phyloP scores from a whole-genome alignment of 2,329 filamentous ascomycete species.

The Colletotrichum nymphaeae region DNA sequence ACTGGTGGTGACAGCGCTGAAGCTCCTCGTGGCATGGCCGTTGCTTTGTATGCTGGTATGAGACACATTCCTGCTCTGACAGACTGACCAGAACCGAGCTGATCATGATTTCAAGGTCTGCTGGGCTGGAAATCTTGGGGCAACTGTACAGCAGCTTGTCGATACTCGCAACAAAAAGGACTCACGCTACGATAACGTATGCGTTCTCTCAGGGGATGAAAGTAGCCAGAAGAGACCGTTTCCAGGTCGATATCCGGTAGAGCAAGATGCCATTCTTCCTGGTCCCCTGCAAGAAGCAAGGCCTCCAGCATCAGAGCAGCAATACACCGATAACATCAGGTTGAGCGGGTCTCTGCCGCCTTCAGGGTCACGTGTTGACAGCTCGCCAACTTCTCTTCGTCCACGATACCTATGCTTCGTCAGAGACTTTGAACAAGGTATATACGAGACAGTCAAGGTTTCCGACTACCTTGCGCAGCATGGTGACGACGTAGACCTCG shows the following conservation, averaged over 20 bases:
- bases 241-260: neutral
- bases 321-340: neutral
- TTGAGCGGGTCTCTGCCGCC: neutral
- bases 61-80: neutral
- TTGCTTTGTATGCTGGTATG: neutral
- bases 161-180: neutral
- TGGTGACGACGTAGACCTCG: conserved; percentile 40
- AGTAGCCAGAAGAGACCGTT: neutral
- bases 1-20: neutral
- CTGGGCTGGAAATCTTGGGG: neutral
- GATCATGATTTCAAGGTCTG: neutral
- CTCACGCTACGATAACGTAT: neutral
- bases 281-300: neutral
- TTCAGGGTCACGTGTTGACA: neutral
- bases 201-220: neutral
- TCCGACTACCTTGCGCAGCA: conserved; percentile 38
- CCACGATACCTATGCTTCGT: conserved; percentile 42
- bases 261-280: neutral
- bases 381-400: neutral
- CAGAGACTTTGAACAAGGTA: conserved; percentile 27
- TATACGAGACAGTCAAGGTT: conserved; percentile 40
- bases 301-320: neutral
- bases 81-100: neutral
- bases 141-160: neutral
- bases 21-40: neutral